Base-by-base conservation (phyloP, 2,329 filamentous ascomycete species). In the Xylariaceae sp. region DNA sequence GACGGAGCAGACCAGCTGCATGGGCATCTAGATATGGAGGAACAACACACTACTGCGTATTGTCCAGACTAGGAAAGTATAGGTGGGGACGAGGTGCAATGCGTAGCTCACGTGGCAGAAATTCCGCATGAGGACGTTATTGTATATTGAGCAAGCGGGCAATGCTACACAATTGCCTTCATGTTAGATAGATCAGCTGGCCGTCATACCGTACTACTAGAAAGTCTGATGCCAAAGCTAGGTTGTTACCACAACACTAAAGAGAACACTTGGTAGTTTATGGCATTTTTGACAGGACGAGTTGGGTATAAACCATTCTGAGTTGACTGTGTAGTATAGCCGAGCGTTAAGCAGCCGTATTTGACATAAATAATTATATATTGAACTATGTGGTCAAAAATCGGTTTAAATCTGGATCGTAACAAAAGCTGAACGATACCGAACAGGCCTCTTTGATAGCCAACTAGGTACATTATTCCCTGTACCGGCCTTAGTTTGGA, bases 31-130 rank as follows among this genome's bases (percentile, higher is more conserved):
- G 33, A 29, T 42, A 42, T 30, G 20, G 40, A 26, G 32, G 52
- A 51, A 55, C 55, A 58, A 50, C 52, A 41, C 55, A 58, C 53
- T 52, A 47, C 32, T 58, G 44, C 52, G 43, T 52, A 37, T 45
- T 36, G 39, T 24, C 48, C 13, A 11, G 35, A 41, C 47, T 41
- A 45, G 32, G 37, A 35, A 51, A 44, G 37, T 50, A 42, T 42
- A 54, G 46, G 46, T 32, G 29, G 41, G 39, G 21, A 21, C 6
- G 26, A 7, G 13, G 26, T 21, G 21, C 11, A 33, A 30, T 26
- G 26, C 26, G 15, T 6, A 11, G 29, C 39, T 15, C 18, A 33
- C 23, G 30, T 46, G 41, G 36, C 29, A 36, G 16, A 15, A 45
- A 20, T 44, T 10, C 33, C 6, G 16, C 36, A 29, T 32, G 21